Conservation (phyloP, 2,329 filamentous ascomycete genomes). For the Chaetomium olivaceum region DNA sequence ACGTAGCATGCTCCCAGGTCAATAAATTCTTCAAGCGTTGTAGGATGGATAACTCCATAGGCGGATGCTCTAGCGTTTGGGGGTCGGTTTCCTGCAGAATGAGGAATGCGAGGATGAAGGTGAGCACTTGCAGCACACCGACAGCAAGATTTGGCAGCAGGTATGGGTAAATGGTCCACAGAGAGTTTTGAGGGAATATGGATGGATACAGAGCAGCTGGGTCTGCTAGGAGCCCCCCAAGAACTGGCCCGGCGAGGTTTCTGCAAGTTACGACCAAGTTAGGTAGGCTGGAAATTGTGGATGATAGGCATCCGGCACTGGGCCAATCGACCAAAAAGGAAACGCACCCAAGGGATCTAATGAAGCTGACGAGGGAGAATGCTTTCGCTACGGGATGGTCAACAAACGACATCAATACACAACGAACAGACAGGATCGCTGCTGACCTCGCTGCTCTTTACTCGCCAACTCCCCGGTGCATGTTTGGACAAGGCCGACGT, state of each 20-base stretch:
- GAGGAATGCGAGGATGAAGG: slow-evolving; percentile 13
- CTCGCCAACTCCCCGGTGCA: slow-evolving; percentile 22
- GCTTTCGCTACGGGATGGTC: slow-evolving; percentile 11
- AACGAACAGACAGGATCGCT: no score
- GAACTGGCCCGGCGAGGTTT: slow-evolving; percentile 18
- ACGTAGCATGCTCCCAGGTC: no score
- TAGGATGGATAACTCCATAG: no score
- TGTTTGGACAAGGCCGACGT: slow-evolving; percentile 20
- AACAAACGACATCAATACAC: neutral
- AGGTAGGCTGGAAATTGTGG: neutral
- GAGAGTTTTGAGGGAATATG: slow-evolving; percentile 9
- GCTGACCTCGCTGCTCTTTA: slow-evolving; percentile 19
- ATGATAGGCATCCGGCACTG: no score
- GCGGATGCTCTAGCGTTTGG: no score
- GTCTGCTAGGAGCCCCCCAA: slow-evolving; percentile 22
- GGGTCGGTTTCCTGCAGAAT: no score
- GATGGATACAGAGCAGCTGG: slow-evolving; percentile 15
- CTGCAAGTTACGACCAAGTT: neutral
- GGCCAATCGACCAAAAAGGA: no score
- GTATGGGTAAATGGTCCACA: slow-evolving; percentile 14
- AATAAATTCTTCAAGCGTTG: no score
- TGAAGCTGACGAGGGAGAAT: slow-evolving; percentile 21
- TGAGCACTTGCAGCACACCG: slow-evolving; percentile 13
- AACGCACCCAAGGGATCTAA: slow-evolving; percentile 15
- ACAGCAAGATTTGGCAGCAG: slow-evolving; percentile 20